phyloP scores from a whole-genome alignment of 495 filamentous ascomycete species.

The Hypoxylon trugodes region DNA sequence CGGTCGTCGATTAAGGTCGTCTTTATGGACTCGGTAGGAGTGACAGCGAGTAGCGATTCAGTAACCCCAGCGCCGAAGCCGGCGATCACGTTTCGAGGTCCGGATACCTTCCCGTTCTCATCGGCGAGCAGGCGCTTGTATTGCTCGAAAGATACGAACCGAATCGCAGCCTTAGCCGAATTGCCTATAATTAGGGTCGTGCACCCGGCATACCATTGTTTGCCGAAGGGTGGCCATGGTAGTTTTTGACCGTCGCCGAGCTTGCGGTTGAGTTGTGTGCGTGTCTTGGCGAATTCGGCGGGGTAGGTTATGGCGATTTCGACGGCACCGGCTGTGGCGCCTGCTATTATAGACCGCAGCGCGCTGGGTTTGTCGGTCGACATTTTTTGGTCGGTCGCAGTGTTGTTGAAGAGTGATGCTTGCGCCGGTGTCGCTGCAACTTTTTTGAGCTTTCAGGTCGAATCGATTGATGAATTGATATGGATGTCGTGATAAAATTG shows the following conservation, averaged over 20 bases:
- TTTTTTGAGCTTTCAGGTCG: slow-evolving; percentile 14
- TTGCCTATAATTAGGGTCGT: slow-evolving; percentile 97
- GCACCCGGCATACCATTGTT: slow-evolving; percentile 97
- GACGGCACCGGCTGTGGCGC: slow-evolving; percentile 88
- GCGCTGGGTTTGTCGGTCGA: slow-evolving; percentile 72
- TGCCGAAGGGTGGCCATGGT: slow-evolving; percentile 94
- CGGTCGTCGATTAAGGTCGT: slow-evolving; percentile 97
- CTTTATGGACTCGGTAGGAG: slow-evolving; percentile 98
- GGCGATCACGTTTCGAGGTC: slow-evolving; percentile 88
- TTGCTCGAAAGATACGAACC: slow-evolving; percentile 95
- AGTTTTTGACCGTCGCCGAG: slow-evolving; percentile 83
- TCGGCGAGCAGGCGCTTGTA: slow-evolving; percentile 87
- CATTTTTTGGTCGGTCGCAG: slow-evolving; percentile 17
- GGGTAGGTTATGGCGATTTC: slow-evolving; percentile 99
- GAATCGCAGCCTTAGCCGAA: slow-evolving; percentile 92
- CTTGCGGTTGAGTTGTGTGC: slow-evolving; percentile 90
- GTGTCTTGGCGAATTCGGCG: slow-evolving; percentile 97
- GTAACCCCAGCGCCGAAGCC: slow-evolving; percentile 96
- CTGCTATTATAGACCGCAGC: slow-evolving; percentile 86
- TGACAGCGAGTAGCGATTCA: slow-evolving; percentile 92
- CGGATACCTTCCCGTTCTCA: slow-evolving; percentile 86
- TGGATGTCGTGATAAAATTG: too few species aligned
- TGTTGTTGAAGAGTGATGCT: neutral
- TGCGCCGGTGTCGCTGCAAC: neutral
- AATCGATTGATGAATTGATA: too few species aligned